Base-by-base conservation (phyloP, 1,284 basidiomycete genomes). In the Termitomyces sp. region DNA sequence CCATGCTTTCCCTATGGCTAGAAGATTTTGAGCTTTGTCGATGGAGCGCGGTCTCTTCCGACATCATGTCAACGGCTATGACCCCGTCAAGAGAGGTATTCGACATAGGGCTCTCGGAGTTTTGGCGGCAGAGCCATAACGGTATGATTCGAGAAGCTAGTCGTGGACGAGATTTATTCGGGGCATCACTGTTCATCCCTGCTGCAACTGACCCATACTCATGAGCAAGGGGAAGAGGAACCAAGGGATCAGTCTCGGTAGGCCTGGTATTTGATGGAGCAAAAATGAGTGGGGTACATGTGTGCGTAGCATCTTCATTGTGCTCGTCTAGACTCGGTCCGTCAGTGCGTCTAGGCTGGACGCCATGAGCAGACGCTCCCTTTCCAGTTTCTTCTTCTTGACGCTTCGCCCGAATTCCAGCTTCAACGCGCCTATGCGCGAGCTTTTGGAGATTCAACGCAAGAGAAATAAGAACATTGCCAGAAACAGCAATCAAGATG, bases 361-460 rank as follows among this genome's bases (percentile, higher is more conserved):
- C 18, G 19, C 53, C 44, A 28, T 60, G 60, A 33, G 53, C 41
- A 47, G 55, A 51, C 34, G 48, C 54, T 38, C 41, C 46, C 16
- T 50, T 47, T 13, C 44, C 24, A 40, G 49, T 50, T 41, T 33
- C 42, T 41, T 53, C 49, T 41, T 33, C 42, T 41, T 53, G 46
- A 38, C 35, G 52, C n/a, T 46, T 57, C 49, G 54, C 45, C 31
- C 53, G 46, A 54, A 46, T 54, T 62, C 68, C 67, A 35, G 63
- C 66, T 59, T 85, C 84, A 21, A 92, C 74, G 33, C 88, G 79
- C 61, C 80, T 78, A 71, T 97, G 94, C 0, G 93, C 93, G 5
- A 97, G 81, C 67, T 97, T 97, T 71, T 97, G 94, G 38, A 91
- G 74, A 65, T 93, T 94, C 63, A 97, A 78, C 2, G 93, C 94